Conservation (phyloP, 1,139 yeast species). For the Zygoascus sp. region DNA sequence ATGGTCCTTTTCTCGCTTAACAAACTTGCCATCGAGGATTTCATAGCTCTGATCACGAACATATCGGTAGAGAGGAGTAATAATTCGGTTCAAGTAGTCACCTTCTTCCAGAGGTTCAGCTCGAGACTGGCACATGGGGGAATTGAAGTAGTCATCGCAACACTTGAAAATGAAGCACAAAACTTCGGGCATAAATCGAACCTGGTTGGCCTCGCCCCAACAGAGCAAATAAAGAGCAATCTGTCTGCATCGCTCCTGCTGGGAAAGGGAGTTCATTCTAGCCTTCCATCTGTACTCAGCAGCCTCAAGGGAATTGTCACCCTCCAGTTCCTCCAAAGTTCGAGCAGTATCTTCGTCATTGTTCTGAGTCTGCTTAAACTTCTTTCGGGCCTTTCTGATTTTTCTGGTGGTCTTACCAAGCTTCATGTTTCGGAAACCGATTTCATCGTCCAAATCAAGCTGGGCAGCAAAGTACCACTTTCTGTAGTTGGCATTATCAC, state of each 20-base stretch:
- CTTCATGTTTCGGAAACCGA: slow-evolving; percentile 75
- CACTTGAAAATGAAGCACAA: slow-evolving; percentile 91
- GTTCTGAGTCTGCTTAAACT: slow-evolving; percentile 52
- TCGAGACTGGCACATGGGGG: slow-evolving; percentile 83
- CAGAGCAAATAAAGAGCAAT: slow-evolving; percentile 80
- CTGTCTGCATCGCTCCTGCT: slow-evolving; percentile 83
- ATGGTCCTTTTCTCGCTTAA: slow-evolving; percentile 96
- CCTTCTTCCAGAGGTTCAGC: slow-evolving; percentile 87
- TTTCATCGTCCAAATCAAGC: slow-evolving; percentile 75
- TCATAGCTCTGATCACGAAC: slow-evolving; percentile 95
- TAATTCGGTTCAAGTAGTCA: slow-evolving; percentile 84
- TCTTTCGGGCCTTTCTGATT: slow-evolving; percentile 53
- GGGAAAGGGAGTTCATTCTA: slow-evolving; percentile 64
- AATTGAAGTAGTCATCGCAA: slow-evolving; percentile 79
- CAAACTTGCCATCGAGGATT: slow-evolving; percentile 88
- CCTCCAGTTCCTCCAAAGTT: slow-evolving; percentile 76
- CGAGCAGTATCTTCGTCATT: slow-evolving; percentile 43
- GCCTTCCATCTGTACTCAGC: slow-evolving; percentile 83
- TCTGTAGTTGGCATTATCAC: slow-evolving; percentile 83
- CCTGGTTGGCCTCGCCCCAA: slow-evolving; percentile 99
- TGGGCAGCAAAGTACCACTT: slow-evolving; percentile 97
- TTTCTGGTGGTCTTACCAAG: slow-evolving; percentile 63
- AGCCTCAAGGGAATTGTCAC: slow-evolving; percentile 75
- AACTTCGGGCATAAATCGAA: slow-evolving; percentile 90
- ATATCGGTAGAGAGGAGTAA: slow-evolving; percentile 87